Percentiles rank a stretch among this genome's conserved stretches.
phyloP scores from a whole-genome alignment of 2,329 filamentous ascomycete species.

The Pyricularia grisea region DNA sequence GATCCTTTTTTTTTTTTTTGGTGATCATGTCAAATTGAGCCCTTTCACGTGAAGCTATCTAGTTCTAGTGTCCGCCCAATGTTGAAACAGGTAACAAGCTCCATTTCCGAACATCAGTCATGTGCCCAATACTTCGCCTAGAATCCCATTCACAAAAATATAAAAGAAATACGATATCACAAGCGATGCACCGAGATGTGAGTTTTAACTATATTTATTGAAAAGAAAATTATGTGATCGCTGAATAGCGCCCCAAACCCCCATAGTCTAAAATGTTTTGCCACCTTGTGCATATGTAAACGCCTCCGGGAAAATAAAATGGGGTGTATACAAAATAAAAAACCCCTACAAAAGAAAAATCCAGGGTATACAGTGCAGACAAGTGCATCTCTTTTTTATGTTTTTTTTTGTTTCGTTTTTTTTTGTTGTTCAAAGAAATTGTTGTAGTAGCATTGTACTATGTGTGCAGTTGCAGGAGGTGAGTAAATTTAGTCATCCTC shows the following conservation, averaged over 20 bases:
- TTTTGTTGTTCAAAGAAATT: background rate
- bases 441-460: background rate
- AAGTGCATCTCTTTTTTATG: no score
- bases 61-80: no score
- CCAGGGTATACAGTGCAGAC: background rate
- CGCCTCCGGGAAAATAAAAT: background rate
- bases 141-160: no score
- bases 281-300: background rate
- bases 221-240: background rate
- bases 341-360: background rate
- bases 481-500: conserved; percentile 10
- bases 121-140: no score
- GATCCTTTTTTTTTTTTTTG: no score
- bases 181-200: no score
- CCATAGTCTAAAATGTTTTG: background rate
- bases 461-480: background rate
- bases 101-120: no score
- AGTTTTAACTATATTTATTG: background rate
- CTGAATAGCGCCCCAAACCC: background rate
- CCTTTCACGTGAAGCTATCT: no score
- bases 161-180: no score
- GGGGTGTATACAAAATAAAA: background rate
- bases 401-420: background rate
- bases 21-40: no score
- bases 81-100: no score